Conservation (phyloP, 192 early-diverging fungal species). For the Entophlyctis helioformis region DNA sequence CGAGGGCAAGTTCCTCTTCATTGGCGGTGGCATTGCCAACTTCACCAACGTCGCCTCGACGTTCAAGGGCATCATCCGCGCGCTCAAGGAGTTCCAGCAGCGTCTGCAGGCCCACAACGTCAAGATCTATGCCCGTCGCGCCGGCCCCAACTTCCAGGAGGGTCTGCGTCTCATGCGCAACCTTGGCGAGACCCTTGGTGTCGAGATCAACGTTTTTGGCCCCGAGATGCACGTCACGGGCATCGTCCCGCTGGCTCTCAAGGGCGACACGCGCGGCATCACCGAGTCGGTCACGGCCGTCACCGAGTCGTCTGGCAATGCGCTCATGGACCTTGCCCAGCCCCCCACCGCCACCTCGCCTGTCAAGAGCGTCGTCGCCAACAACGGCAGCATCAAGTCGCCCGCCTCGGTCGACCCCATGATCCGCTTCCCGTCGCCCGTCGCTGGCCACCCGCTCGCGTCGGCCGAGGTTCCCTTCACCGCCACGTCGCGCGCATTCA, state of each 20-base stretch:
- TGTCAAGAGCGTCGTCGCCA: conserved; percentile 14
- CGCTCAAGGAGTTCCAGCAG: conserved; percentile 86
- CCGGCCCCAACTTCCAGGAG: conserved; percentile 99
- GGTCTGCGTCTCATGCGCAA: conserved; percentile 90
- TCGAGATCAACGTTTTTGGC: conserved; percentile 91
- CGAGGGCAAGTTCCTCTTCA: conserved; percentile 93
- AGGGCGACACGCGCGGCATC: conserved; percentile 3
- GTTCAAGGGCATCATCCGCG: conserved; percentile 98
- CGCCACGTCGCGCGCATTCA: conserved; percentile 71
- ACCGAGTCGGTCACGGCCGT: no score
- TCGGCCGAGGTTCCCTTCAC: conserved; percentile 69
- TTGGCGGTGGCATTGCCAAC: conserved; percentile 99
- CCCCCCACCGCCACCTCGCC: conserved; percentile 28
- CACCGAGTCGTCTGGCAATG: no score
- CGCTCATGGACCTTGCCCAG: conserved; percentile 28
- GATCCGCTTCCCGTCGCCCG: no score
- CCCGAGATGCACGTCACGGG: conserved; percentile 99
- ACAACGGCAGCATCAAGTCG: conserved; percentile 12
- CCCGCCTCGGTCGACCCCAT: conserved; percentile 14
- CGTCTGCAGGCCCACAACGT: conserved; percentile 75
- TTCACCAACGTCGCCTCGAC: conserved; percentile 98
- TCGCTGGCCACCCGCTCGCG: no score
- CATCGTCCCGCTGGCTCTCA: conserved; percentile 89
- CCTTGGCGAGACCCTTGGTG: conserved; percentile 82
- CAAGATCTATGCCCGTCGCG: conserved; percentile 92